A percentile compares a stretch with the other conserved stretches of the same genome.
These are phyloP conservation scores for Cenchrus fungigraminus DNA, from an alignment of 176 grass and related monocot species.

Conservation along the genomic window DNA sequence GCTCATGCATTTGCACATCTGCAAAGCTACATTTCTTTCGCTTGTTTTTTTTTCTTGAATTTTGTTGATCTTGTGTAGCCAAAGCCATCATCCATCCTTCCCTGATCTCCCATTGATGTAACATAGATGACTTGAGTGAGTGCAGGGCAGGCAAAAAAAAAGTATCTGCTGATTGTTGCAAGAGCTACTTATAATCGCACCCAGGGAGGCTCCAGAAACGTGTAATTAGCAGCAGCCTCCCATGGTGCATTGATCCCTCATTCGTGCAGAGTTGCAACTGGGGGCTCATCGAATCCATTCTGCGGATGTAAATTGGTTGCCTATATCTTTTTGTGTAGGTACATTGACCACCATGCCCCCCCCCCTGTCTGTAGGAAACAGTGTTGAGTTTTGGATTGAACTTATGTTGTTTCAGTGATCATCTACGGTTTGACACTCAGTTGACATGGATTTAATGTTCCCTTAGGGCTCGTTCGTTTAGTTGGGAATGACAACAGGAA, in stretches of 20 bases:
- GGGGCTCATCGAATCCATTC: slow-evolving; percentile 33
- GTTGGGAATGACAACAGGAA: too few species aligned
- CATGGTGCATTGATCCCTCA: not conserved
- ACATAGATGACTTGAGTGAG: slow-evolving; percentile 41
- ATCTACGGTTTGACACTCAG: not conserved
- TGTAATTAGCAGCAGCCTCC: slow-evolving; percentile 47
- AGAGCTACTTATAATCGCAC: slow-evolving; percentile 31
- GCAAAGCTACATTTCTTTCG: slow-evolving; percentile 9
- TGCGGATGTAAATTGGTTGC: slow-evolving; percentile 28
- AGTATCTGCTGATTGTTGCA: slow-evolving; percentile 49
- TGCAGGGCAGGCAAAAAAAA: slow-evolving; percentile 32
- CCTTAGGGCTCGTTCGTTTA: too few species aligned
- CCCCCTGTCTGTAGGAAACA: too few species aligned
- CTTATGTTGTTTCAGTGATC: not conserved
- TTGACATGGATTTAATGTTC: not conserved
- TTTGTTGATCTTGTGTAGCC: slow-evolving; percentile 30
- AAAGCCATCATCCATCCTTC: not conserved
- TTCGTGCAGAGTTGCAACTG: slow-evolving; percentile 21
- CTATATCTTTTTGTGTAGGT: slow-evolving; percentile 16
- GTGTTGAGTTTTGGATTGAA: not conserved
- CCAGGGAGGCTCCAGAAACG: not conserved
- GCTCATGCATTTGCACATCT: not conserved
- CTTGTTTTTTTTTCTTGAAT: slow-evolving; percentile 36
- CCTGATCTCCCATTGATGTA: slow-evolving; percentile 38
- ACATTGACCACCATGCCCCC: not conserved